phyloP scores from a whole-genome alignment of 164 flowering plant species.

The Kalanchoe fedtschenkoi region DNA sequence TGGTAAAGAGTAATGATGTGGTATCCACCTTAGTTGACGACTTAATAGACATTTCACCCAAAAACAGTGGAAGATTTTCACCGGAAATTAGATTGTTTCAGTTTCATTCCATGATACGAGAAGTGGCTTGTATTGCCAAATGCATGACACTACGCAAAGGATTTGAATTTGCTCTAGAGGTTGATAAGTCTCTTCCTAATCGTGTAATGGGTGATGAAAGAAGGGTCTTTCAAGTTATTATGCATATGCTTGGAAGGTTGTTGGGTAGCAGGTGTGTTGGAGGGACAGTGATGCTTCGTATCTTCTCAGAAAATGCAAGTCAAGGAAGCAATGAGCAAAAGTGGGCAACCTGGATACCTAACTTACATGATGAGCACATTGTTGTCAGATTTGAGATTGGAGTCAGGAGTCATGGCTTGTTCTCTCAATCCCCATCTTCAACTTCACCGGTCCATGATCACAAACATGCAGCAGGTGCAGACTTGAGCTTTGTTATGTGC shows the following conservation, averaged over 20 bases:
- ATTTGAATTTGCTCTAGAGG: conserved; percentile 41
- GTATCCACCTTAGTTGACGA: conserved; percentile 71
- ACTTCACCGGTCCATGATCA: conserved; percentile 15
- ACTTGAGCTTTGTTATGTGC: conserved; percentile 70
- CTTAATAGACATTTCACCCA: conserved; percentile 55
- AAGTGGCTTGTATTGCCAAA: conserved; percentile 73
- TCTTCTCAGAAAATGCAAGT: conserved; percentile 32
- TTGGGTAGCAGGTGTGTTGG: conserved; percentile 35
- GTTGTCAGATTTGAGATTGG: conserved; percentile 57
- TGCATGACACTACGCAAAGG: conserved; percentile 59
- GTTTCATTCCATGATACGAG: conserved; percentile 59
- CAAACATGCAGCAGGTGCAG: conserved; percentile 28
- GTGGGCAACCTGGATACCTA: conserved; percentile 57
- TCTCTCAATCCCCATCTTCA: conserved; percentile 15
- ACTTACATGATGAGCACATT: conserved; percentile 40
- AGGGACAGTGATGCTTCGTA: conserved; percentile 33
- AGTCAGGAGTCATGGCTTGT: conserved; percentile 17
- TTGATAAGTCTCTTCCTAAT: conserved; percentile 53
- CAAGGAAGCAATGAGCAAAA: conserved; percentile 44
- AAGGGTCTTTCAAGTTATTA: conserved; percentile 79
- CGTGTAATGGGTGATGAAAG: conserved; percentile 72
- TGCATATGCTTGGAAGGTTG: conserved; percentile 81
- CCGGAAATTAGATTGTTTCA: conserved; percentile 49
- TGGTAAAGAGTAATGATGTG: conserved; percentile 62
- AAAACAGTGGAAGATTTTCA: conserved; percentile 47